Evolutionary conservation across 768 basidiomycete species (phyloP), one percentile per base, ranked within the genome.

Genomic region (Tulasnella sp.): DNA sequence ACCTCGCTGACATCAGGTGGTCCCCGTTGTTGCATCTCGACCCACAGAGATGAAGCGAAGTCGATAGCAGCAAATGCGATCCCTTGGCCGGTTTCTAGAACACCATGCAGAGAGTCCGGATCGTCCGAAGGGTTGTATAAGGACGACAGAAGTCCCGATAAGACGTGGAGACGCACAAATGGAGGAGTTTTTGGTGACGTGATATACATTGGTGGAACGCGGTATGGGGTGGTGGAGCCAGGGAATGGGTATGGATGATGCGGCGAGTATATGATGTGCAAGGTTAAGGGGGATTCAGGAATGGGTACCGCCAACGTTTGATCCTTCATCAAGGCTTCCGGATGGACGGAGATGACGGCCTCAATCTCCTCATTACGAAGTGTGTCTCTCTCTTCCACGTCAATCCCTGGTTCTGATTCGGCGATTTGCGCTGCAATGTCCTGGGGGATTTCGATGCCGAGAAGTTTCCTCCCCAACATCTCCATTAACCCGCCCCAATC

Each of bases 101-200:
- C 20, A 0, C 31, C 9, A 86, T 87, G 34, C 42, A 74, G 40
- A 74, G 69, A 73, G 24, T 48, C 72, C 1, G 22, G 37, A 22
- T 75, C 85, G 84, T 78, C 85, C 77, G 31, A 89, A 88, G 2
- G 88, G 8, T 86, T 85, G 76, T 89, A 86, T 85, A 93, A 89
- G 14, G 88, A 89, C 7, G 84, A 77, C n/a, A 96, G 87, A 28
- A 96, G 87, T 37, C 87, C 87, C 5, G 92, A 89, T 46, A 95
- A 88, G n/a, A 98, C 89, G 84, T 97, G 92, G 5, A 97, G 89
- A 31, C 95, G 92, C 79, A 97, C 87, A 85, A 97, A 97, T 1
- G 95, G 90, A 0, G 96, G 90, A 4, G 93, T 87, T 0, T 90
- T 89, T 0, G 86, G 84, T 0, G 94, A 95, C 0, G 92, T 89